Evolutionary conservation across 768 basidiomycete genomes (phyloP).

Genomic region (Mycena pura): DNA sequence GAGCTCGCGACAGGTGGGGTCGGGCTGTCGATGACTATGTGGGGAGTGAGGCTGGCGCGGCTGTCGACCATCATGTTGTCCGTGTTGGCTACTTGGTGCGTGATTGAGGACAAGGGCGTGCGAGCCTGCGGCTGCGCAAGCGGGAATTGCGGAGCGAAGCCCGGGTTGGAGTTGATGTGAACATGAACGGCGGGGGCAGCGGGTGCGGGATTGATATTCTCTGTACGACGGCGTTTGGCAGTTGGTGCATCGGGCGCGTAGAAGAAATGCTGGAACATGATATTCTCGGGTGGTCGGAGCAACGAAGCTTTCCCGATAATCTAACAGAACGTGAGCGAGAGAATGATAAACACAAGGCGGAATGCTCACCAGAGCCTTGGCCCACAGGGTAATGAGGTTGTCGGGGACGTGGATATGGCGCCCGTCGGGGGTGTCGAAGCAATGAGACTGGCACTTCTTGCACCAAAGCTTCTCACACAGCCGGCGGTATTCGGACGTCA

Average conservation of each 20-base stretch:
- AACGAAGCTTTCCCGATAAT: not conserved
- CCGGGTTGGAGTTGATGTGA: not conserved
- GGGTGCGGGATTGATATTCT: not conserved
- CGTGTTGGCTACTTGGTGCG: not conserved
- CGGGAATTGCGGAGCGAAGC: no score
- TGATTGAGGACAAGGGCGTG: not conserved
- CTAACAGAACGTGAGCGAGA: not conserved
- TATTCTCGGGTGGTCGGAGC: not conserved
- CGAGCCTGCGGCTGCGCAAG: not conserved
- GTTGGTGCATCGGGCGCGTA: not conserved
- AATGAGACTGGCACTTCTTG: not conserved
- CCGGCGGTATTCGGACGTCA: not conserved
- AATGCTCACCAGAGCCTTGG: conserved; percentile 9
- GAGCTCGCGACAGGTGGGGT: no score
- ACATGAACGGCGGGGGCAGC: not conserved
- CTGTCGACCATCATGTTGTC: not conserved
- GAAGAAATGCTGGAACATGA: conserved; percentile 9
- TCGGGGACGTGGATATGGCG: not conserved
- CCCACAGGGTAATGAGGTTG: not conserved
- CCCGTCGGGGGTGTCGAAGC: not conserved
- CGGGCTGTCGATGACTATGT: no score
- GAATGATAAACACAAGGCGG: not conserved
- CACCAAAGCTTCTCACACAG: not conserved
- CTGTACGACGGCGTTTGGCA: not conserved
- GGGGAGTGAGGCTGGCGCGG: not conserved